Percentiles rank a stretch among this genome's conserved stretches.
Conservation (phyloP, 257 asterid species). For the Solanum rostratum region DNA sequence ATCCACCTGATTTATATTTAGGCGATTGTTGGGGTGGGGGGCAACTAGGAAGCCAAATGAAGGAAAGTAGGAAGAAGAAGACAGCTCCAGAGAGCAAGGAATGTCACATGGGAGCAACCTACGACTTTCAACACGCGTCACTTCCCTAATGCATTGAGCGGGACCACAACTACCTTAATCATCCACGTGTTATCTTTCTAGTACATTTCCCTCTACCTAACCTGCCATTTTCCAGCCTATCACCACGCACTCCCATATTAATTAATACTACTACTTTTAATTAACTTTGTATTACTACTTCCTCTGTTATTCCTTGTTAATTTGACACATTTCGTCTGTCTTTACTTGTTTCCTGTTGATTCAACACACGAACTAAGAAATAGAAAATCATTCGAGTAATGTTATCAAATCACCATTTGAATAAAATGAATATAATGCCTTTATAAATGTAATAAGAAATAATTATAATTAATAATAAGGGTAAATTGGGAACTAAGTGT, state of each 20-base stretch:
- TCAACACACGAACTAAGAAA: too few species aligned
- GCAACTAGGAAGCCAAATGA: neutral
- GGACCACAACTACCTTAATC: neutral
- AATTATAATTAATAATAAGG: too few species aligned
- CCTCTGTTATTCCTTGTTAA: too few species aligned
- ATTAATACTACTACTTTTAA: neutral
- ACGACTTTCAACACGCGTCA: neutral
- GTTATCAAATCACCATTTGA: too few species aligned
- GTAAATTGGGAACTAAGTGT: too few species aligned
- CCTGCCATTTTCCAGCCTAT: neutral
- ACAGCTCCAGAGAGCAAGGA: neutral
- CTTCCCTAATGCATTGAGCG: neutral
- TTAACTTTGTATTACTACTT: neutral
- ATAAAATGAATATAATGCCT: too few species aligned
- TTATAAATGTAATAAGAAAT: too few species aligned
- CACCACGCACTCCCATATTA: neutral
- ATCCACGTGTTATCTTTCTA: neutral
- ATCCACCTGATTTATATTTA: too few species aligned
- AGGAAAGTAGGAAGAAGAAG: neutral
- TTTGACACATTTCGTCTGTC: too few species aligned
- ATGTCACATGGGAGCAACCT: neutral
- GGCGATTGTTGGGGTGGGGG: neutral
- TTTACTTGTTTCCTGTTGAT: too few species aligned
- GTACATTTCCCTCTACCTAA: neutral
- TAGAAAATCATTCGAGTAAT: too few species aligned